Evolutionary conservation across 1,284 basidiomycete species (phyloP), one percentile per base, ranked within the genome.

Genomic region (Puccinia coronata): DNA sequence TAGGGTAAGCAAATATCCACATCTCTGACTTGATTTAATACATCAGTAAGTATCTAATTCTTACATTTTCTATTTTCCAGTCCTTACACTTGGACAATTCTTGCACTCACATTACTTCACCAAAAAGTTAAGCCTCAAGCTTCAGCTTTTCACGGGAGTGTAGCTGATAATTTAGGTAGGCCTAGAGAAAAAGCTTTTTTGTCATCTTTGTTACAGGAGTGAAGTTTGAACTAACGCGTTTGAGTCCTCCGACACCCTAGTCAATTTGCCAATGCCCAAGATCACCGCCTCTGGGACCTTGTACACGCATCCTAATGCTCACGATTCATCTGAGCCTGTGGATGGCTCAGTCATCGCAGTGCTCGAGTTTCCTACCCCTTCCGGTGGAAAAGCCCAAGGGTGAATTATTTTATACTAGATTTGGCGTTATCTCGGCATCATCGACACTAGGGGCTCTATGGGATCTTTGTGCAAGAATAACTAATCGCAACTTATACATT

Each of bases 1-100:
- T 89, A 8, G 88, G 88, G 75, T 80, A 72, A 72, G 69, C 47
- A 86, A 86, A 36, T 88, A 87, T 47, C n/a, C 23, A 2, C 25
- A n/a, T 67, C 2, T n/a, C 25, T 67, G 25, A 11, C 28, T 39
- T 57, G 8, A 6, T 31, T 34, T 43, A 16, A 47, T 57, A 12
- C 12, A 23, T 16, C 3, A n/a, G n/a, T n/a, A n/a, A n/a, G n/a
- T n/a, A n/a, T n/a, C 47, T 51, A 41, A 34, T 65, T 6, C 28
- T 23, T 16, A 4, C 6, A 41, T 69, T 25, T 67, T 78, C 5
- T 31, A 0, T 51, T 77, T 49, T 47, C n/a, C 49, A 80, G 78
- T 25, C 78, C 78, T 18, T 80, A 80, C 53, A 25, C 78, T 11
- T 80, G 78, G 78, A 80, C 78, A 20, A 71, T 72, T 51, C 36